Evolutionary conservation across 192 early-diverging fungal species (phyloP), one percentile per base, ranked within the genome.

Genomic region (Dissophora globulifera): DNA sequence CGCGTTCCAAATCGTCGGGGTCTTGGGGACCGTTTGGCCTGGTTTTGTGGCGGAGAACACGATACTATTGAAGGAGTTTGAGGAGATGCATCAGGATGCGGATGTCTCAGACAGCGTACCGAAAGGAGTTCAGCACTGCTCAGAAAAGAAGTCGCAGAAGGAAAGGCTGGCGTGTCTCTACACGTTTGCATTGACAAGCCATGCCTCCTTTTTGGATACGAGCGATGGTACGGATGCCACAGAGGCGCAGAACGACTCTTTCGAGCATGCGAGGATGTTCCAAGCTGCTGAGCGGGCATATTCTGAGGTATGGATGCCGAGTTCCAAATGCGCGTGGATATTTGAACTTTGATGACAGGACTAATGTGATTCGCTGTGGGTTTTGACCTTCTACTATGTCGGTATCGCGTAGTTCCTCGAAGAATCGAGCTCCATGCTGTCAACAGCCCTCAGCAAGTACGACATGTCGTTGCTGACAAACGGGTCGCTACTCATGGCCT

Each of bases 1-100:
- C 57, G 80, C 89, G 4, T 78, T 88, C 26, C 92, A 93, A 62
- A 55, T 88, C 6, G 74, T 62, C 0, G 78, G 63, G 4, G 81
- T 87, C 20, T 48, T 82, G 48, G 35, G 38, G 33, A 30, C 26
- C 22, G 55, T 55, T 50, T 82, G 80, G 80, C 42, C 61, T 27
- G 69, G 70, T 15, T 82, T 82, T 52, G 57, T 67, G 23, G 16
- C 43, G 3, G 58, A 76, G 29, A 54, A 43, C 6, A n/a, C 46
- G 2, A 51, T 23, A 10, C 27, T 76, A 1, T 45, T 67, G 23
- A 53, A 40, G 20, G 51, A 53, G n/a, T 66, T 45, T 30, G 43
- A 62, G 26, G 63, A 75, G 0, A 16, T n/a, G 23, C 20, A 29
- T 31, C 4, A 29, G n/a, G 35, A 40, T 25, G 8, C 8, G 4